Conservation (phyloP, 1,284 basidiomycete genomes). For the Schizophyllum amplum region DNA sequence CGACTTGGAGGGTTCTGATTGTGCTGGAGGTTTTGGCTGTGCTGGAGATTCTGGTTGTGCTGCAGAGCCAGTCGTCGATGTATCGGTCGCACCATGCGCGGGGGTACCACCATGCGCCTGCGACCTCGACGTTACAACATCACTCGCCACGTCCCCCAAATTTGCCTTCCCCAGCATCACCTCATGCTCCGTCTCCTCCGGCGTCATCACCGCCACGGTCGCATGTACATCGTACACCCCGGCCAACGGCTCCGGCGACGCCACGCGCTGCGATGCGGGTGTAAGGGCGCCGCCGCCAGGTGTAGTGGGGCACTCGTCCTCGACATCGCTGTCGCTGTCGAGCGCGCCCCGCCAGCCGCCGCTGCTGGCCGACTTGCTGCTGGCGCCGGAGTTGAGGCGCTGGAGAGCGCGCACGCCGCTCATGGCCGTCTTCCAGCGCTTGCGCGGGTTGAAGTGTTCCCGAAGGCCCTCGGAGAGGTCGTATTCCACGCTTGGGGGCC, state of each 20-base stretch:
- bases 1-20: neutral
- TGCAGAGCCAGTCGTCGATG: neutral
- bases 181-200: neutral
- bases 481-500: constrained; percentile 52
- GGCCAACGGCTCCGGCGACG: neutral
- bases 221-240: neutral
- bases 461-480: constrained; percentile 67
- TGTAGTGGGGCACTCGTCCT: neutral
- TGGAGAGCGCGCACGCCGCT: constrained; percentile 48
- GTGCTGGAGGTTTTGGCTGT: neutral
- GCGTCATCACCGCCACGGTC: neutral
- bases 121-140: too few relatives aligned
- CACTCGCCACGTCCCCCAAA: neutral
- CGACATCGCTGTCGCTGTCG: constrained; percentile 9
- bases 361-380: constrained; percentile 15
- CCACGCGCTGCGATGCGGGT: too few relatives aligned
- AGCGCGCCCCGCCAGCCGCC: constrained; percentile 21
- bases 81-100: too few relatives aligned
- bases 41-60: neutral
- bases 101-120: too few relatives aligned
- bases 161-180: neutral
- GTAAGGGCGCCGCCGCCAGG: too few relatives aligned
- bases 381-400: constrained; percentile 38
- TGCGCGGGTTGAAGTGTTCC: constrained; percentile 69
- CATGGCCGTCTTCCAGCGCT: constrained; percentile 65